Percentiles rank a stretch among this genome's conserved stretches.
These are phyloP conservation scores for Pestalotiopsis sp. DNA, from an alignment of 2,329 filamentous ascomycete species.

Conservation along the genomic window DNA sequence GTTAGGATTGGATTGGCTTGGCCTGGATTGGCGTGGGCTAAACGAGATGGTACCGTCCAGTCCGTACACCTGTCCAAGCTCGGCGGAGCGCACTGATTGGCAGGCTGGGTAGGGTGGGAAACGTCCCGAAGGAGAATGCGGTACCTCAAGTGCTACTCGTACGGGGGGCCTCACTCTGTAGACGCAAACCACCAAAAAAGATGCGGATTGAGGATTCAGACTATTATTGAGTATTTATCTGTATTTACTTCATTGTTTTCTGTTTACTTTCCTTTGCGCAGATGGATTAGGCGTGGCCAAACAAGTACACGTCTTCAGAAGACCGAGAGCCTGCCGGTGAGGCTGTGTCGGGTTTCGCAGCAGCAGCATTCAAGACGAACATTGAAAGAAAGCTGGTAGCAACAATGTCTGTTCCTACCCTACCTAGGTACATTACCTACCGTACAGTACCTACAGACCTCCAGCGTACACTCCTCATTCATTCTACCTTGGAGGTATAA, in stretches of 20 bases:
- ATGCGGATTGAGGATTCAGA: not conserved
- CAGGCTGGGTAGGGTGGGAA: conserved; percentile 2
- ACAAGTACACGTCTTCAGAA: not conserved
- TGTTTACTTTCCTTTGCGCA: not conserved
- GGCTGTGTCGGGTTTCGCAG: not conserved
- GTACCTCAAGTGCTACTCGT: no score
- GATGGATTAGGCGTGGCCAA: not conserved
- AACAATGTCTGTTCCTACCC: not conserved
- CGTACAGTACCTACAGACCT: no score
- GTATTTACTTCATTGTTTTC: not conserved
- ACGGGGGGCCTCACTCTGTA: no score
- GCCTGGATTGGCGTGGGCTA: conserved; percentile 8
- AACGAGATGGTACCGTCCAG: conserved; percentile 1
- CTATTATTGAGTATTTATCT: not conserved
- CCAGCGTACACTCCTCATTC: not conserved
- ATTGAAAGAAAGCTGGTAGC: not conserved
- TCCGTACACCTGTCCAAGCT: not conserved
- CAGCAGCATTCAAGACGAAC: not conserved
- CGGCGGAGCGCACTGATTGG: not conserved
- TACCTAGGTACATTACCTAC: not conserved
- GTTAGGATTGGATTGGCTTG: not conserved
- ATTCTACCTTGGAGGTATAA: not conserved
- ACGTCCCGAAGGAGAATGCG: not conserved
- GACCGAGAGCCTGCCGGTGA: not conserved
- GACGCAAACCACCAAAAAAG: no score